These are phyloP conservation scores for Hanseniaspora pseudoguilliermondii DNA, from an alignment of 805 yeast genomes.

Conservation along the genomic window DNA sequence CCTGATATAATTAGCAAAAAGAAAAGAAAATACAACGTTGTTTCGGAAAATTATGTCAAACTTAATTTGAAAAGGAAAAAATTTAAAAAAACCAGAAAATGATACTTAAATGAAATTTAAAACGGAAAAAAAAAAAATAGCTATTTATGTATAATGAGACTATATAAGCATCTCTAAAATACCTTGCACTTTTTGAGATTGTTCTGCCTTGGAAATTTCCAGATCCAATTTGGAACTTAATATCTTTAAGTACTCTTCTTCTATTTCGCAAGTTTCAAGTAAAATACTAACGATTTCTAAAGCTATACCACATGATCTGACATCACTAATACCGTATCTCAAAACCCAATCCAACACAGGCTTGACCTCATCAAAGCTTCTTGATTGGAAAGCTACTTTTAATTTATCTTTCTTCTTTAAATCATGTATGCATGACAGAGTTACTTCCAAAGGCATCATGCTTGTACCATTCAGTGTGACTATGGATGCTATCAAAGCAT, in stretches of 20 bases:
- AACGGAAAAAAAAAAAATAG: neutral
- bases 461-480: conserved; percentile 27
- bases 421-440: conserved; percentile 74
- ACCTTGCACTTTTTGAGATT: conserved; percentile 81
- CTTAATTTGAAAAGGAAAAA: conserved; percentile 38
- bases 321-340: conserved; percentile 61
- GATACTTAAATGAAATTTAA: neutral
- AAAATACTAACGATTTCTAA: conserved; percentile 69
- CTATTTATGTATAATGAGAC: neutral
- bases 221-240: conserved; percentile 47
- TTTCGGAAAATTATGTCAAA: conserved; percentile 40
- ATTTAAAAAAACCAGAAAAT: neutral
- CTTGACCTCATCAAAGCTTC: conserved; percentile 77
- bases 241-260: conserved; percentile 57
- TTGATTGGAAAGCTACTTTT: conserved; percentile 59
- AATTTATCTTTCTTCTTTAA: conserved; percentile 81
- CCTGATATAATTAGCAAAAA: conserved; percentile 7
- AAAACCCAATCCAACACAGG: conserved; percentile 78
- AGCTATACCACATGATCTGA: conserved; percentile 44
- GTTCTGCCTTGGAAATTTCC: conserved; percentile 70
- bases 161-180: conserved; percentile 74
- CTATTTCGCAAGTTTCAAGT: conserved; percentile 62
- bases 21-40: conserved; percentile 25
- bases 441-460: conserved; percentile 68
- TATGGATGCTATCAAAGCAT: conserved; percentile 81